Evolutionary conservation across 148 eudicot genomes (phyloP).

Genomic region (Arctostaphylos glauca): DNA sequence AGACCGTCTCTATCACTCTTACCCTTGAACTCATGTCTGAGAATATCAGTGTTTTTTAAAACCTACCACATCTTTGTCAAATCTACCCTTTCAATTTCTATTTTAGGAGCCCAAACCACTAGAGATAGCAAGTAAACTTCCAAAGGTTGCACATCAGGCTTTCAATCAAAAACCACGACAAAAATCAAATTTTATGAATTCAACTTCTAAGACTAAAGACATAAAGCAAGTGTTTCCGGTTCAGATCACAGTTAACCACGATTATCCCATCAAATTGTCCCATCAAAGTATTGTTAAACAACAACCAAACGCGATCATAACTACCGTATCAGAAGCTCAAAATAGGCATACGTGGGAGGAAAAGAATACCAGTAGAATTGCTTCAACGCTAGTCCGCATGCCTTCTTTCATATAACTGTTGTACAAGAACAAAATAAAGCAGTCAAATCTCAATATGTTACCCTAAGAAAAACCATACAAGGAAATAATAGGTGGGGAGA

Average conservation of each 20-base stretch:
- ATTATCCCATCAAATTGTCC: not conserved
- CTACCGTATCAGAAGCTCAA: not conserved
- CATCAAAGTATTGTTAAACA: not conserved
- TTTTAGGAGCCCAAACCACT: not conserved
- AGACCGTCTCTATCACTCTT: not conserved
- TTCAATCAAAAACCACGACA: not conserved
- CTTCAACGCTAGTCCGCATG: constrained; percentile 97
- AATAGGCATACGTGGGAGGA: not conserved
- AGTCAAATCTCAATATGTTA: too few relatives aligned
- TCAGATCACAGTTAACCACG: not conserved
- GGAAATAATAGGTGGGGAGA: not conserved
- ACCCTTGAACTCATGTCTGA: not conserved
- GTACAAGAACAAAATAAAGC: not conserved
- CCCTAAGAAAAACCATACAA: not conserved
- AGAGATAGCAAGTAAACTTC: not conserved
- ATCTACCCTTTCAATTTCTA: not conserved
- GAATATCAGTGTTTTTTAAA: not conserved
- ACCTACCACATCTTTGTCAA: not conserved
- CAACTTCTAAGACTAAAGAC: not conserved
- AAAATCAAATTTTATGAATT: not conserved
- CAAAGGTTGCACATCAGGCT: not conserved
- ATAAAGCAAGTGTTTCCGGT: not conserved
- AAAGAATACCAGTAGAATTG: constrained; percentile 66
- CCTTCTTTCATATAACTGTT: constrained; percentile 86
- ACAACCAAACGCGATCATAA: not conserved